Evolutionary conservation across 129 eudicot species (phyloP).

Genomic region (Lonicera japonica): DNA sequence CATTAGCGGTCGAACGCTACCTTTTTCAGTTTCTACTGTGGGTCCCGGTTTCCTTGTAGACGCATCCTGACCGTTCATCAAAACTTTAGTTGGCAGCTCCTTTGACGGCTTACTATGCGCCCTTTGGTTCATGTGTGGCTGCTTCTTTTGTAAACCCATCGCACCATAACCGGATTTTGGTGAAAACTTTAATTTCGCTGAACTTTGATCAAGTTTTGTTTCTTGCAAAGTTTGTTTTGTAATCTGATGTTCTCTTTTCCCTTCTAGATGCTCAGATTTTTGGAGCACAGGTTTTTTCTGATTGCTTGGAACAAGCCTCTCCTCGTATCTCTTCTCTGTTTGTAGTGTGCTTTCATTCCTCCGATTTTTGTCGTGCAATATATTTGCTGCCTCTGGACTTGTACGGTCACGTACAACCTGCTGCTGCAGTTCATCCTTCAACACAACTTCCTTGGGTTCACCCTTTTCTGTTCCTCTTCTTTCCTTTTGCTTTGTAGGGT

Average conservation of each 20-base stretch:
- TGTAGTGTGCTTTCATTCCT: slow-evolving; percentile 18
- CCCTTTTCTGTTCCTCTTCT: slow-evolving; percentile 6
- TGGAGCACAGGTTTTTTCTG: slow-evolving; percentile 21
- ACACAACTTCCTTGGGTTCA: slow-evolving; percentile 10
- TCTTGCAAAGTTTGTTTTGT: slow-evolving; percentile 20
- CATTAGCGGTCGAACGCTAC: neutral
- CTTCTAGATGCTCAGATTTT: slow-evolving; percentile 23
- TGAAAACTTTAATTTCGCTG: slow-evolving; percentile 16
- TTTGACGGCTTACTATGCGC: slow-evolving; percentile 1
- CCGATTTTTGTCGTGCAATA: slow-evolving; percentile 14
- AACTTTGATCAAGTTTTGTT: slow-evolving; percentile 11
- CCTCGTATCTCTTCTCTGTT: slow-evolving; percentile 24
- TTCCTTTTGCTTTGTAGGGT: slow-evolving; percentile 8
- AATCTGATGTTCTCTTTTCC: slow-evolving; percentile 27
- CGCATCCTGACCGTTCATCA: slow-evolving; percentile 16
- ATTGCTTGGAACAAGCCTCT: slow-evolving; percentile 25
- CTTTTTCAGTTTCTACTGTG: slow-evolving; percentile 19
- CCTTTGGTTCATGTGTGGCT: slow-evolving; percentile 6
- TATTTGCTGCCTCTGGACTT: slow-evolving; percentile 19
- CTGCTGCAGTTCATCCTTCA: slow-evolving; percentile 11
- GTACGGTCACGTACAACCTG: slow-evolving; percentile 19
- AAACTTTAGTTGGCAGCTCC: slow-evolving; percentile 2
- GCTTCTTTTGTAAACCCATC: slow-evolving; percentile 17
- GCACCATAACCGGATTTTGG: slow-evolving; percentile 18
- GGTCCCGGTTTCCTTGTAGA: slow-evolving; percentile 18